These are phyloP conservation scores for Oryza meyeriana DNA, from an alignment of 176 grass and related monocot species.

Conservation along the genomic window DNA sequence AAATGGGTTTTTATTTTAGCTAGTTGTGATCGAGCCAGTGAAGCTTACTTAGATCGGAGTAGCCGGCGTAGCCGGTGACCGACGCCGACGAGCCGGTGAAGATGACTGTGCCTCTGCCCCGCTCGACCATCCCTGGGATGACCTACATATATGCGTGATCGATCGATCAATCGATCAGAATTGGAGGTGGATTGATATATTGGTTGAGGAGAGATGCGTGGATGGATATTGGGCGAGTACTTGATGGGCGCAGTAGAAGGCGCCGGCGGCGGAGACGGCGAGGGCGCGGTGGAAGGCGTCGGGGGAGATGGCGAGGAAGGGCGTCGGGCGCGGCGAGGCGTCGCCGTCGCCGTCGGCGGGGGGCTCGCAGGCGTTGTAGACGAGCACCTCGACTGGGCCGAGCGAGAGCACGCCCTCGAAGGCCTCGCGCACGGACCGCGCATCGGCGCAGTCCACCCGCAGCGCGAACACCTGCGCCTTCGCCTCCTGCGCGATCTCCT, in stretches of 20 bases:
- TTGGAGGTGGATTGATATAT: neutral
- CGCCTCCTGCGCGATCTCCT: conserved; percentile 76
- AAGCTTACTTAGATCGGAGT: conserved; percentile 57
- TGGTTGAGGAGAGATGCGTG: neutral
- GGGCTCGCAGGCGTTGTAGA: conserved; percentile 79
- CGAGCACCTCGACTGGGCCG: conserved; percentile 78
- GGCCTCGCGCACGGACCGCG: conserved; percentile 82
- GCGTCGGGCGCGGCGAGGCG: conserved; percentile 10
- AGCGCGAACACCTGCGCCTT: conserved; percentile 94
- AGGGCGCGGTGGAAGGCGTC: conserved; percentile 66
- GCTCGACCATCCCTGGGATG: conserved; percentile 82
- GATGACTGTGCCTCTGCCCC: conserved; percentile 83
- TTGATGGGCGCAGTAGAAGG: conserved; percentile 87
- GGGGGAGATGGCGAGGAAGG: conserved; percentile 54
- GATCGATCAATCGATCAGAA: neutral
- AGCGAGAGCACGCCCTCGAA: conserved; percentile 94
- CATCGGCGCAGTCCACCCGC: conserved; percentile 76
- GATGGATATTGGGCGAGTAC: conserved; percentile 10
- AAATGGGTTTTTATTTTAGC: too few species aligned
- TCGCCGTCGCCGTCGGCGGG: neutral
- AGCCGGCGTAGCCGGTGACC: conserved; percentile 57
- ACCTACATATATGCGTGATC: conserved; percentile 29
- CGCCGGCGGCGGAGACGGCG: conserved; percentile 58
- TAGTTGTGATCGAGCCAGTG: neutral
- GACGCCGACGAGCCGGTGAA: conserved; percentile 85